Evolutionary conservation across 495 filamentous ascomycete species (phyloP), one percentile per base, ranked within the genome.

Genomic region (Penicillium simplicissimum): DNA sequence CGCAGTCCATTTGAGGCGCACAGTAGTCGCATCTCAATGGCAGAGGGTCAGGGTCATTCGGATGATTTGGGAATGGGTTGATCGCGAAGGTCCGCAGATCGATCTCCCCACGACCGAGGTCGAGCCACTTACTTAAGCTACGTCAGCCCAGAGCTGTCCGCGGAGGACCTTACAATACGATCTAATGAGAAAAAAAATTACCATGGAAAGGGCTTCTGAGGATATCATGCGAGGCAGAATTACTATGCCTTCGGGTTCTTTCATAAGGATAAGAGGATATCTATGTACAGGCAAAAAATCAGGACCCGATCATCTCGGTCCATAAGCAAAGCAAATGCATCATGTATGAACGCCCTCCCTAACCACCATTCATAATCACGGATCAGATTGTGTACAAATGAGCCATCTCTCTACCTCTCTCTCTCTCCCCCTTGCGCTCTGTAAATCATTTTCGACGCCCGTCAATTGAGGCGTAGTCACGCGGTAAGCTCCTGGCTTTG

Each of bases 401-500:
- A 58, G 56, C 56, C 25, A 2, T 3, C 21, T 37, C 45, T 35
- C 45, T 37, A n/a, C n/a, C n/a, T n/a, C n/a, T n/a, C n/a, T n/a
- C n/a, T n/a, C n/a, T n/a, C n/a, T n/a, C n/a, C n/a, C n/a, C 45
- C 23, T 37, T 38, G 14, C 13, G 17, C 19, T 10, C 28, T 15
- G 14, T 47, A 4, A 25, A n/a, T 42, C 15, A 42, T 19, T 45
- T 23, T 49, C 2, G 19, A 23, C 33, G 10, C 43, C 33, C 11
- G 33, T 65, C 59, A 65, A 52, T 63, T 62, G 14, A 67, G 66
- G 55, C 61, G 66, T 40, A 67, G 61, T 73, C 65, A 82, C 57
- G 77, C 75, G 48, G 72, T 71, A 43, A 81, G 60, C 68, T 81
- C 74, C 52, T 72, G 70, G 58, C 57, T 65, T 52, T 75, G 71